Conservation (phyloP, 176 grass and related monocot genomes). For the Miscanthus lutarioriparius region DNA sequence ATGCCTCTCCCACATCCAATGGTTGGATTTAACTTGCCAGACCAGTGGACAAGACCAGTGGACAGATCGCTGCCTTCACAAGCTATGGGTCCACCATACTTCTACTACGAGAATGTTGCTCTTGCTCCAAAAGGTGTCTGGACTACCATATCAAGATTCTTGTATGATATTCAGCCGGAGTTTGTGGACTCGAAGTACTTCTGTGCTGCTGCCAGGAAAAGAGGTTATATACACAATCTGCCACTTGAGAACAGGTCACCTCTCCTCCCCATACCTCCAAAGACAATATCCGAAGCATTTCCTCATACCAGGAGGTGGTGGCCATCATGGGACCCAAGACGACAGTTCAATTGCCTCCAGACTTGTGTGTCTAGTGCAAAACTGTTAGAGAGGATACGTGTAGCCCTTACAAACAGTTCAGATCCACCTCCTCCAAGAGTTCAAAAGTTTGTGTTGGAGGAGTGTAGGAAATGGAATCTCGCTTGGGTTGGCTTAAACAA, state of each 20-base stretch:
- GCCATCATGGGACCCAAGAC: conserved; percentile 83
- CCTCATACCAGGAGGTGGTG: conserved; percentile 60
- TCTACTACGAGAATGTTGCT: conserved; percentile 88
- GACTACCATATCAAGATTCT: conserved; percentile 58
- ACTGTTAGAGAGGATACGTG: conserved; percentile 52
- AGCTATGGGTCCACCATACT: conserved; percentile 74
- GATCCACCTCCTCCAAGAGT: conserved; percentile 41
- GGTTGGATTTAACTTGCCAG: conserved; percentile 72
- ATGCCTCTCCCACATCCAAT: conserved; percentile 16
- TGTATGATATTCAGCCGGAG: conserved; percentile 75
- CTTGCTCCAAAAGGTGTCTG: conserved; percentile 74
- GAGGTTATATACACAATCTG: too few relatives aligned
- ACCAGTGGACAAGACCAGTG: conserved; percentile 19
- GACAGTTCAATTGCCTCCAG: conserved; percentile 85
- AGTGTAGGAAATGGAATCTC: conserved; percentile 89
- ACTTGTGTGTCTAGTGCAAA: conserved; percentile 63
- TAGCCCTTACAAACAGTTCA: conserved; percentile 12
- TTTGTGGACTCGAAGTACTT: conserved; percentile 85
- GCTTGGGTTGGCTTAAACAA: conserved; percentile 81
- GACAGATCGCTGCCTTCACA: conserved; percentile 41
- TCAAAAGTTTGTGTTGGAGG: conserved; percentile 55
- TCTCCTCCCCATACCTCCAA: conserved; percentile 57
- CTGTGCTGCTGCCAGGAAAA: conserved; percentile 45
- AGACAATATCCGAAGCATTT: conserved; percentile 66
- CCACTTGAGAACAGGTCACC: conserved; percentile 42